phyloP scores from a whole-genome alignment of 768 basidiomycete genomes.

The Collybiopsis luxurians region DNA sequence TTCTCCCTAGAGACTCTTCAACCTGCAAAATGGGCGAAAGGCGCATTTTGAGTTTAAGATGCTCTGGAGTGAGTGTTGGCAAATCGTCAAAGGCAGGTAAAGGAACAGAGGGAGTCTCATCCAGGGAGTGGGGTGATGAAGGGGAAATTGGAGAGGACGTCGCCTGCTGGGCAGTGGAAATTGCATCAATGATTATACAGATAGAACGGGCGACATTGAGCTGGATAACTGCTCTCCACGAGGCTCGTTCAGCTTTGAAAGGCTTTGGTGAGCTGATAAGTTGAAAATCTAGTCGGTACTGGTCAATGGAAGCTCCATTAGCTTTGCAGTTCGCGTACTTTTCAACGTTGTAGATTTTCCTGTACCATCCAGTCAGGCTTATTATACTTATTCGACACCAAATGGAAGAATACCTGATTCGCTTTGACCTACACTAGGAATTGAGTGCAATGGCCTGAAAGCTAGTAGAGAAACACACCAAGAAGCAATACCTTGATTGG shows the following conservation, averaged over 20 bases:
- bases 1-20: constrained; percentile 61
- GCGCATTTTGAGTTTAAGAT: constrained; percentile 62
- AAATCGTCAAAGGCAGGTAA: constrained; percentile 19
- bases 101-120: constrained; percentile 3
- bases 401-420: constrained; percentile 62
- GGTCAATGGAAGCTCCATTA: no score
- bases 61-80: constrained; percentile 44
- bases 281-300: constrained; percentile 49
- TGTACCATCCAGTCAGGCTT: no score
- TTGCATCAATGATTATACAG: constrained; percentile 51
- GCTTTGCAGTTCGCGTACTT: constrained; percentile 50
- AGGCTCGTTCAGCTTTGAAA: constrained; percentile 58
- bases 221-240: constrained; percentile 69
- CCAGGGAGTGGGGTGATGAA: constrained; percentile 7
- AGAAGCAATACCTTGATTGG: no score
- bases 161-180: constrained; percentile 33
- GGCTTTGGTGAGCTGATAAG: constrained; percentile 63
- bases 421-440: constrained; percentile 84
- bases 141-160: constrained; percentile 15
- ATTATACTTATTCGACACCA: no score
- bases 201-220: constrained; percentile 70
- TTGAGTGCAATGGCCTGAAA: no score
- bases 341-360: constrained; percentile 83
- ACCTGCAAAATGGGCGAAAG: constrained; percentile 68
- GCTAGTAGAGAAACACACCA: no score